A percentile compares a stretch with the other conserved stretches of the same genome.
These are phyloP conservation scores for Puccinellia tenuiflora DNA, from an alignment of 176 grass and related monocot species.

Conservation along the genomic window DNA sequence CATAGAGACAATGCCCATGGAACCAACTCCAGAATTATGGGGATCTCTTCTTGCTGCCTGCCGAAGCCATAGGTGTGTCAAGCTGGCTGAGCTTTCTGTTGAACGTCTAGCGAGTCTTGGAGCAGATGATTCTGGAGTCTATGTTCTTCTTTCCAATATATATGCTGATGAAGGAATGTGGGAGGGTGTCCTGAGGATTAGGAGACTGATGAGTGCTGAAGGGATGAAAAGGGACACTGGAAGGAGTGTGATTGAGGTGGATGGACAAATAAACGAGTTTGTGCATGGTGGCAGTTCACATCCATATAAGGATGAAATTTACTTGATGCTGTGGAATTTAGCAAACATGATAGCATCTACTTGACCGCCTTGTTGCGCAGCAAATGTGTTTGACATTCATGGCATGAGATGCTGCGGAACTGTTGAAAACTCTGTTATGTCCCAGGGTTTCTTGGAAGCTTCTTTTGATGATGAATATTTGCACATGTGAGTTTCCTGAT, in stretches of 20 bases:
- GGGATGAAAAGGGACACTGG: conserved; percentile 61
- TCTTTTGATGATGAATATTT: neutral
- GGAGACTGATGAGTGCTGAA: conserved; percentile 43
- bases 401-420: neutral
- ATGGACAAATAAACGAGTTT: conserved; percentile 62
- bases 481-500: neutral
- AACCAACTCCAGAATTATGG: conserved; percentile 54
- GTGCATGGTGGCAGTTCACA: conserved; percentile 43
- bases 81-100: conserved; percentile 51
- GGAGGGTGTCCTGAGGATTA: conserved; percentile 50
- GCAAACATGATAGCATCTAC: conserved; percentile 24
- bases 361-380: neutral
- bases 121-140: conserved; percentile 60
- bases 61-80: conserved; percentile 47
- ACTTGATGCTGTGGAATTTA: conserved; percentile 34
- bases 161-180: conserved; percentile 72
- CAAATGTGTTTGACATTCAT: conserved; percentile 9
- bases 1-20: conserved; percentile 52
- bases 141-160: conserved; percentile 68
- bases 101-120: conserved; percentile 49
- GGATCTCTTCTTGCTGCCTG: conserved; percentile 66
- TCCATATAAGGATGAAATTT: conserved; percentile 43
- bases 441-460: neutral
- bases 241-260: conserved; percentile 54
- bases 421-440: neutral